A percentile compares a stretch with the other conserved stretches of the same genome.
Conservation (phyloP, 495 filamentous ascomycete species). For the Hyaloscypha finlandica region DNA sequence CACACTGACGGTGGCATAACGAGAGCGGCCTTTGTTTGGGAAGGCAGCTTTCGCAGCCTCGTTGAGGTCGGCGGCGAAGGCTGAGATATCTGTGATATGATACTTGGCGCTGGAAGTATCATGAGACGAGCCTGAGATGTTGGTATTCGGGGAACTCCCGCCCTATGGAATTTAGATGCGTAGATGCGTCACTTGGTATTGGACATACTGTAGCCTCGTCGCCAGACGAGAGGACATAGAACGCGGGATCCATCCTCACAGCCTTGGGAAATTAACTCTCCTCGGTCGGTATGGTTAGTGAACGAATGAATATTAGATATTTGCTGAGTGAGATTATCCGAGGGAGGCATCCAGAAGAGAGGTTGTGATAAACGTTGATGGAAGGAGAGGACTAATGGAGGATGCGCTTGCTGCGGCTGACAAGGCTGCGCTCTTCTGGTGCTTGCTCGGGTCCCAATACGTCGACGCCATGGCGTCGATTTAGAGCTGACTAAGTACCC, state of each 20-base stretch:
- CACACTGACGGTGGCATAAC: conserved; percentile 53
- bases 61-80: not conserved
- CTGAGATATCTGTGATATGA: not conserved
- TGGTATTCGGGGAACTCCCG: not conserved
- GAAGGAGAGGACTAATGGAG: too few species aligned
- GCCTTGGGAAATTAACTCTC: not conserved
- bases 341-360: too few species aligned
- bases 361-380: too few species aligned
- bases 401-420: too few species aligned
- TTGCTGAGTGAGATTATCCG: too few species aligned
- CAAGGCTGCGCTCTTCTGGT: too few species aligned
- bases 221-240: not conserved
- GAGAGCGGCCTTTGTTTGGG: conserved; percentile 42
- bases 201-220: not conserved
- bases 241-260: not conserved
- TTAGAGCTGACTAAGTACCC: too few species aligned
- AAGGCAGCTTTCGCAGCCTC: conserved; percentile 52
- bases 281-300: not conserved
- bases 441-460: too few species aligned
- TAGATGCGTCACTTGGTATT: not conserved
- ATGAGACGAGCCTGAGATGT: not conserved
- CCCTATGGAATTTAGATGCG: not conserved
- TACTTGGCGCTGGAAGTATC: not conserved
- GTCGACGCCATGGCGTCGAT: too few species aligned
- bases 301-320: not conserved